Conservation (phyloP, 2,329 filamentous ascomycete genomes). For the Penicillium sp. region DNA sequence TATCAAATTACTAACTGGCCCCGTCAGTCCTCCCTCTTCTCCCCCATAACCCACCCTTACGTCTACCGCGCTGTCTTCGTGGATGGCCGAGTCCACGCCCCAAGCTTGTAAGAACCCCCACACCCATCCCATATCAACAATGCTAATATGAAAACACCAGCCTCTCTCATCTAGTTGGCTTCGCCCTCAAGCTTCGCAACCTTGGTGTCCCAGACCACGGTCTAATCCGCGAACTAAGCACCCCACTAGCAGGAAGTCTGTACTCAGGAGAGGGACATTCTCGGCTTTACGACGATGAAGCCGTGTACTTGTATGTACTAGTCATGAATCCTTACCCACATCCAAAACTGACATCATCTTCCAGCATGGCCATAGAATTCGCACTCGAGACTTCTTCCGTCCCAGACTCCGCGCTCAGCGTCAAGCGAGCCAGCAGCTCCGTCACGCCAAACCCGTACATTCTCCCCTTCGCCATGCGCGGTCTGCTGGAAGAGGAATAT, state of each 20-base stretch:
- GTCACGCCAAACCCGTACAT: slow-evolving; percentile 74
- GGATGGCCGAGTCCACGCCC: slow-evolving; percentile 85
- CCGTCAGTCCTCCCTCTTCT: slow-evolving; percentile 74
- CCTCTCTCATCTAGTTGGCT: slow-evolving; percentile 87
- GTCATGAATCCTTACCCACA: background rate
- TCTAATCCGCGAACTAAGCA: slow-evolving; percentile 83
- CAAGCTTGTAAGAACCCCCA: slow-evolving; percentile 69
- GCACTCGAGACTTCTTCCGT: slow-evolving; percentile 68
- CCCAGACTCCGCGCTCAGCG: slow-evolving; percentile 49
- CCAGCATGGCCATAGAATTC: slow-evolving; percentile 67
- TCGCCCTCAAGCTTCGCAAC: slow-evolving; percentile 90
- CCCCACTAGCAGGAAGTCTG: slow-evolving; percentile 83
- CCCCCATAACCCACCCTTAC: slow-evolving; percentile 82
- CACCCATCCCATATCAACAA: background rate
- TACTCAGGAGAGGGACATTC: slow-evolving; percentile 94
- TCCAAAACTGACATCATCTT: slow-evolving; percentile 9
- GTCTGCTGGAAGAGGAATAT: slow-evolving; percentile 85
- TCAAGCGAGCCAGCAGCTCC: slow-evolving; percentile 51
- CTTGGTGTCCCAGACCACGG: slow-evolving; percentile 91
- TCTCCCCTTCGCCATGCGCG: slow-evolving; percentile 92
- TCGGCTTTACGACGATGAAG: slow-evolving; percentile 83
- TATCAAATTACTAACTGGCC: background rate
- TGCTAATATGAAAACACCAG: slow-evolving; percentile 33
- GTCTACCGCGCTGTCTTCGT: slow-evolving; percentile 96
- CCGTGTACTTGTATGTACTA: slow-evolving; percentile 69